A percentile compares a stretch with the other conserved stretches of the same genome.
Conservation (phyloP, 2,329 filamentous ascomycete genomes). For the Venturia effusa region DNA sequence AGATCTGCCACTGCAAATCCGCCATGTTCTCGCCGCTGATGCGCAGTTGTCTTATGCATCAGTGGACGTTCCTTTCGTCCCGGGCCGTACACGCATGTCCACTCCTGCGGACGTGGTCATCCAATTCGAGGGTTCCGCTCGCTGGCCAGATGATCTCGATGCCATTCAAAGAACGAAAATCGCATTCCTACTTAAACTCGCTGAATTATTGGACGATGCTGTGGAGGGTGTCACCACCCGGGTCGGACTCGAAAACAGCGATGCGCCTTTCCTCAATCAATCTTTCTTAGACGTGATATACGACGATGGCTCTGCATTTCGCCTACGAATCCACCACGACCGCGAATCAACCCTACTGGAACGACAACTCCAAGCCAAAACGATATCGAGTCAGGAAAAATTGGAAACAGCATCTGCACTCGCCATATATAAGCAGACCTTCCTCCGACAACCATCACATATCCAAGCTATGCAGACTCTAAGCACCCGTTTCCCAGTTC, state of each 20-base stretch:
- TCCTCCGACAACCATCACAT: constrained; percentile 63
- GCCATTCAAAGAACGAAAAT: constrained; percentile 92
- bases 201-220: constrained; percentile 55
- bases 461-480: constrained; percentile 72
- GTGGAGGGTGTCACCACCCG: constrained; percentile 53
- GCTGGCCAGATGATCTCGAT: constrained; percentile 85
- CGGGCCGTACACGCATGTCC: constrained; percentile 32
- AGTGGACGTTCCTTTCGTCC: constrained; percentile 40
- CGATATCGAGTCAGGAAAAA: constrained; percentile 21
- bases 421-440: constrained; percentile 58
- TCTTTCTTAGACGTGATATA: constrained; percentile 76
- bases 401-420: constrained; percentile 62
- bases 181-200: constrained; percentile 69
- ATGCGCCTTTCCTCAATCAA: constrained; percentile 59
- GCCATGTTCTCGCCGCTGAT: constrained; percentile 65
- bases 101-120: constrained; percentile 68
- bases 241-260: constrained; percentile 71
- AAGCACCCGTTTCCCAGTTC: constrained; percentile 65
- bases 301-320: constrained; percentile 55
- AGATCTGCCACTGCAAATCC: constrained; percentile 75
- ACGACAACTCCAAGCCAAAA: constrained; percentile 63
- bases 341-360: constrained; percentile 73
- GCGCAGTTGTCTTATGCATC: constrained; percentile 66
- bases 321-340: constrained; percentile 80
- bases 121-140: constrained; percentile 84